Evolutionary conservation across 495 filamentous ascomycete genomes (phyloP).

Genomic region (Penicillium waksmanii): DNA sequence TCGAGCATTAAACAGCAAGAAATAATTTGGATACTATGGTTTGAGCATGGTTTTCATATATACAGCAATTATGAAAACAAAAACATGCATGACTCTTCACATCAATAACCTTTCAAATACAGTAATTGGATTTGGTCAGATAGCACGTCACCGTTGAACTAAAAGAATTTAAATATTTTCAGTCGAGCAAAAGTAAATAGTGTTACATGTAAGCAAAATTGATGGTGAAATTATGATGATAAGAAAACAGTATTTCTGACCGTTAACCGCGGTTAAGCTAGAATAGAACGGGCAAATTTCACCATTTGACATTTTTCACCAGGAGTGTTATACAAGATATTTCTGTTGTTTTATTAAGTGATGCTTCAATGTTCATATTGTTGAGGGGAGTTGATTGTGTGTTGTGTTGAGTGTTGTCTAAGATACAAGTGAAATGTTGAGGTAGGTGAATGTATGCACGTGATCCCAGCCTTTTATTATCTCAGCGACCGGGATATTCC

Average conservation of each 20-base stretch:
- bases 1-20: background rate
- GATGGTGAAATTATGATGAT: background rate
- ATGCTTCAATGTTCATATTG: too few relatives aligned
- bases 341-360: background rate
- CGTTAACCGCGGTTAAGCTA: background rate
- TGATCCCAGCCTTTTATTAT: too few relatives aligned
- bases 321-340: background rate
- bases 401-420: too few relatives aligned
- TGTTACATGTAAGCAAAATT: background rate
- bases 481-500: too few relatives aligned
- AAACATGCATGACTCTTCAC: background rate
- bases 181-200: background rate
- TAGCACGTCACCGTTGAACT: background rate
- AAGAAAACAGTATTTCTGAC: background rate
- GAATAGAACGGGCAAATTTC: background rate
- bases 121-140: background rate
- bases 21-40: background rate
- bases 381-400: too few relatives aligned
- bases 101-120: background rate
- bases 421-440: too few relatives aligned
- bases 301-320: constrained; percentile 1
- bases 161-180: background rate
- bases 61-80: background rate
- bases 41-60: background rate
- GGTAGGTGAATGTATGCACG: too few relatives aligned